Base-by-base conservation (phyloP, 2,329 filamentous ascomycete genomes). In the Madurella fahalii region DNA sequence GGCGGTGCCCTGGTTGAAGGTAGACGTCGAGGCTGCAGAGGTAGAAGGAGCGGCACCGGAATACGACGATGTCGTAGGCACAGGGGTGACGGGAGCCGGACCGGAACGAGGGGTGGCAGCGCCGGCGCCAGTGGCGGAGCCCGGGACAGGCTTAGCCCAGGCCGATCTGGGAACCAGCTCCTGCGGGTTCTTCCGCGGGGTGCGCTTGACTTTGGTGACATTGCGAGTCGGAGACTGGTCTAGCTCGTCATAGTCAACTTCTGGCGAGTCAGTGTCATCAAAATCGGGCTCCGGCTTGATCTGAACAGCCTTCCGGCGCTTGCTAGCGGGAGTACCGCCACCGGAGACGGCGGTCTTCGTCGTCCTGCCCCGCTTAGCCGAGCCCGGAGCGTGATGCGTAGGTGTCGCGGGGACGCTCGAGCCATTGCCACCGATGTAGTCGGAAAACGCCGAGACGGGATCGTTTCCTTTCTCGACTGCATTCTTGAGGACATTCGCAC, bases 401-500 rank as follows among this genome's bases (percentile, higher is more conserved):
- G 50, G 25, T 11, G 56, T 53, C 47, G 59, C 59, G 4, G 65
- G 69, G 0, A 70, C 72, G 15, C 59, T 64, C 12, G 64, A 53
- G 17, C 63, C 59, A n/a, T 58, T 58, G 31, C 63, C 63, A 2
- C 57, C 57, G 9, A 64, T 60, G 42, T 68, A 37, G n/a, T 44
- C 59, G 40, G 56, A 59, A 20, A 79, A 65, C 18, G 71, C 71
- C 43, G 62, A 67, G 12, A 76, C 69, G 0, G 81, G 77, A 61
- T 80, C 74, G 42, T 73, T 68, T 25, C 76, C 77, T 1, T 68
- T 65, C 18, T 70, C 68, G n/a, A 74, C 72, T 2, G 75, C 74
- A 2, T 70, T 63, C 41, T 73, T 71, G 43, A 84, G 74, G 2
- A 67, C 68, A 40, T 78, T 74, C 31, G 77, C 81, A 31, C 81